These are phyloP conservation scores for Colletotrichum falcatum DNA, from an alignment of 2,329 filamentous ascomycete species.

Conservation along the genomic window DNA sequence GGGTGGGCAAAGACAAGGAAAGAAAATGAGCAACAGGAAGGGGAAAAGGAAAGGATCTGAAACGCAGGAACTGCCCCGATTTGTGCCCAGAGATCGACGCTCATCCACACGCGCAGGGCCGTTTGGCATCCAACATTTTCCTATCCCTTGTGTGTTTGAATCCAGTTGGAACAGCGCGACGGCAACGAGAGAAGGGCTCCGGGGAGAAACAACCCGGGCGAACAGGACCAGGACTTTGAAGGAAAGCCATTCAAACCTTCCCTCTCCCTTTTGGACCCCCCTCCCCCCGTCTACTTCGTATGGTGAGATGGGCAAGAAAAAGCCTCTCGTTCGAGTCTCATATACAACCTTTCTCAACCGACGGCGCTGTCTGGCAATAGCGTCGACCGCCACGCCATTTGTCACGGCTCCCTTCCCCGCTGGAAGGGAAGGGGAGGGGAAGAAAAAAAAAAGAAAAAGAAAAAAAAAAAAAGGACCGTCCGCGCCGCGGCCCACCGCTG, in stretches of 20 bases:
- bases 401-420: neutral
- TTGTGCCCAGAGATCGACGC: neutral
- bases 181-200: neutral
- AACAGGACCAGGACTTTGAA: too few species aligned
- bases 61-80: neutral
- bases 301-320: neutral
- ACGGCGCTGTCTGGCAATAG: slow-evolving; percentile 28
- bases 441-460: neutral
- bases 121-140: neutral
- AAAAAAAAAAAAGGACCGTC: neutral
- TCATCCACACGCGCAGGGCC: neutral
- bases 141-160: neutral
- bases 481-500: slow-evolving; percentile 2
- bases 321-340: neutral
- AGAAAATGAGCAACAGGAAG: too few species aligned
- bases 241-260: neutral
- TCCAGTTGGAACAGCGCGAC: too few species aligned
- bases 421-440: too few species aligned
- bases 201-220: too few species aligned
- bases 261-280: neutral
- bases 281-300: neutral
- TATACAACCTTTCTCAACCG: neutral
- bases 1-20: too few species aligned
- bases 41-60: neutral
- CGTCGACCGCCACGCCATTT: slow-evolving; percentile 19